Evolutionary conservation across 83 land plant genomes (phyloP), one percentile per base, ranked within the genome.

Genomic region (Isoetes engelmannii): DNA sequence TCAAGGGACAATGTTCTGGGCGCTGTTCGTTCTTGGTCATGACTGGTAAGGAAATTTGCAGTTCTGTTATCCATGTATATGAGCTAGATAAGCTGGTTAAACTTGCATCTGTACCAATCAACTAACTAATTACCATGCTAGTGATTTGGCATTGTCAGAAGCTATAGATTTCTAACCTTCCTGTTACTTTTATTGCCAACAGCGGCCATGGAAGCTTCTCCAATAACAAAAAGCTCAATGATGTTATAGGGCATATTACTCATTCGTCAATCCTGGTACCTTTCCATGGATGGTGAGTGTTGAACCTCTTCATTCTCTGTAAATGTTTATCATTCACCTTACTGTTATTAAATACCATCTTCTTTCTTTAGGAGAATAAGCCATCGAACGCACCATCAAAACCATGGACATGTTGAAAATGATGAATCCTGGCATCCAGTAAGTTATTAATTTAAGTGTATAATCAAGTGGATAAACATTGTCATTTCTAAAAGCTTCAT

Each of bases 1-100:
- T 5, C 98, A 93, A 80, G 96, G 98, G 0, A 93, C 98, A 13
- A 90, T 93, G 92, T 87, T 93, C 60, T 93, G 98, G 98, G 98
- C 98, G 0, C 70, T 93, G 51, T 93, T 93, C 67, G 98, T 90
- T 15, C 88, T 93, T 17, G 98, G 98, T n/a, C 98, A 93, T 75
- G 98, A 93, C 67, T 93, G 98, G 94, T 89, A 73, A 65, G 72
- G 4, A 10, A 44, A 0, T 44, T 0, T 54, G 44, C 41, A 68
- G 13, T 20, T 61, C 20, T 42, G 21, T 18, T 53, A 44, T 45
- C 45, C 45, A 8, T 13, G 37, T 28, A 28, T 0, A 28, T 28
- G 37, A 28, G 37, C 37, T 28, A 28, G 37, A 28, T 28, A 28
- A 28, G 37, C 37, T 28, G 2, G 37, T 28, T n/a, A 28, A 28